Percentiles rank a stretch among this genome's conserved stretches.
These are phyloP conservation scores for Sphagnum contortum DNA, from an alignment of 225 moss, liverwort and hornwort genomes.

Conservation along the genomic window DNA sequence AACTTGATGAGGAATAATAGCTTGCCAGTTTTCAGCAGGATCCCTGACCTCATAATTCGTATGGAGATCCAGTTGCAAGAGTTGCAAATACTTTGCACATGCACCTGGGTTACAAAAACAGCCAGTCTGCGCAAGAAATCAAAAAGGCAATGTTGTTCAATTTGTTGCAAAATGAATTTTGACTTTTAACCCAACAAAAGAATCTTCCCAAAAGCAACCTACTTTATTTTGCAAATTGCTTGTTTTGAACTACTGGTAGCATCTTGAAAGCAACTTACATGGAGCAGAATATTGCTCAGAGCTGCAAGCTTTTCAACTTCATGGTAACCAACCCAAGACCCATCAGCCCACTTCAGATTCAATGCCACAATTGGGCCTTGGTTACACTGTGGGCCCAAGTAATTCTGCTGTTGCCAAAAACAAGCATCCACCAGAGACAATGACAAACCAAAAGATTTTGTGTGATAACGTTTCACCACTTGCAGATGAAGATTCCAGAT, in stretches of 20 bases:
- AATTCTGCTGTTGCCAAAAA: constrained; percentile 25
- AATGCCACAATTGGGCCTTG: constrained; percentile 87
- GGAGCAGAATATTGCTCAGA: constrained; percentile 73
- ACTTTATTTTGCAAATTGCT: too few species aligned
- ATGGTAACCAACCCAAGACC: constrained; percentile 83
- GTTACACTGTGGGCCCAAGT: constrained; percentile 62
- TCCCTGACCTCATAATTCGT: constrained; percentile 67
- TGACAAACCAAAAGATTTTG: not conserved
- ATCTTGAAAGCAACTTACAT: constrained; percentile 27
- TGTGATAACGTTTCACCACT: not conserved
- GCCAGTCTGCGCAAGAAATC: constrained; percentile 45
- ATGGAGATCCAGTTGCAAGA: constrained; percentile 63
- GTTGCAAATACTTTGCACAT: constrained; percentile 69
- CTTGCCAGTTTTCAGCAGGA: not conserved
- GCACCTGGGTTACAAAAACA: constrained; percentile 99
- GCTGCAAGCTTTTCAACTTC: constrained; percentile 95
- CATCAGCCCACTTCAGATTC: constrained; percentile 72
- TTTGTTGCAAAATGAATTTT: too few species aligned
- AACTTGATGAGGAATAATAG: not conserved
- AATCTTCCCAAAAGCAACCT: too few species aligned
- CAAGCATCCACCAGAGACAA: too few species aligned
- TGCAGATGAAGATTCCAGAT: too few species aligned
- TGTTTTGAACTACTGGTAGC: too few species aligned
- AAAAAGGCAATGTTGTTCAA: not conserved
- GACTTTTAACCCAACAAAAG: too few species aligned